Conservation (phyloP, 805 yeast species). For the Cyberlindnera sargentensis region DNA sequence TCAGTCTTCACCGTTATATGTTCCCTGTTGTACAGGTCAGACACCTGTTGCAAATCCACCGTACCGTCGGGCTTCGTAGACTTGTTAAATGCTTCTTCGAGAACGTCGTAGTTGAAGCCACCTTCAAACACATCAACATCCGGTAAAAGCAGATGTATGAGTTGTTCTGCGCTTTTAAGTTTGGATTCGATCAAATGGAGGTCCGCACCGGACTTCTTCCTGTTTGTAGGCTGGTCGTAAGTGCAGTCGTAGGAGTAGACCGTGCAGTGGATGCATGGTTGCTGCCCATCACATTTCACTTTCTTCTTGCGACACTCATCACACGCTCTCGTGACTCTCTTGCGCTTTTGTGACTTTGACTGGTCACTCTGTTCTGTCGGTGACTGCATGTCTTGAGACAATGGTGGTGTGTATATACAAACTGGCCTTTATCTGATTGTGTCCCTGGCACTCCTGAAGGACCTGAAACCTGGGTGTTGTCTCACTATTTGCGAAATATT, state of each 20-base stretch:
- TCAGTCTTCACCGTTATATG: slow-evolving; percentile 3
- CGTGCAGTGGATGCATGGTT: slow-evolving; percentile 82
- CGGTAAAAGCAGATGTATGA: slow-evolving; percentile 31
- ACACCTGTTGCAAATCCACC: slow-evolving; percentile 4
- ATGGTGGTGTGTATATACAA: too few relatives aligned
- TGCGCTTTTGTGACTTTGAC: slow-evolving; percentile 34
- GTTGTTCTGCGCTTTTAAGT: slow-evolving; percentile 28
- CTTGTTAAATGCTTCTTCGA: slow-evolving; percentile 14
- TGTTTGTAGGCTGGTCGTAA: slow-evolving; percentile 63
- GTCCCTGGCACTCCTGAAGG: too few relatives aligned
- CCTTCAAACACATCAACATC: slow-evolving; percentile 30
- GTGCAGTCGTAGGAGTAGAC: slow-evolving; percentile 83
- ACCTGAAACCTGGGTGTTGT: too few relatives aligned
- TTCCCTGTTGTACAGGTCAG: slow-evolving; percentile 7
- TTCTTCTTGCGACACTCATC: slow-evolving; percentile 67
- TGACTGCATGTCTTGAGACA: too few relatives aligned
- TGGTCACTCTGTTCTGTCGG: slow-evolving; percentile 1
- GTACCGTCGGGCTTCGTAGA: background rate
- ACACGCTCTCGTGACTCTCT: slow-evolving; percentile 68
- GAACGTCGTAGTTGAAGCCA: slow-evolving; percentile 23
- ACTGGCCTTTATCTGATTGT: too few relatives aligned
- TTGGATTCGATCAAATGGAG: slow-evolving; percentile 27
- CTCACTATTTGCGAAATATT: too few relatives aligned
- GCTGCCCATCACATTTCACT: slow-evolving; percentile 79
- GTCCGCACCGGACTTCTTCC: background rate